A percentile compares a stretch with the other conserved stretches of the same genome.
Evolutionary conservation across 441 rosid species (phyloP).

Genomic region (Theobroma grandiflorum): DNA sequence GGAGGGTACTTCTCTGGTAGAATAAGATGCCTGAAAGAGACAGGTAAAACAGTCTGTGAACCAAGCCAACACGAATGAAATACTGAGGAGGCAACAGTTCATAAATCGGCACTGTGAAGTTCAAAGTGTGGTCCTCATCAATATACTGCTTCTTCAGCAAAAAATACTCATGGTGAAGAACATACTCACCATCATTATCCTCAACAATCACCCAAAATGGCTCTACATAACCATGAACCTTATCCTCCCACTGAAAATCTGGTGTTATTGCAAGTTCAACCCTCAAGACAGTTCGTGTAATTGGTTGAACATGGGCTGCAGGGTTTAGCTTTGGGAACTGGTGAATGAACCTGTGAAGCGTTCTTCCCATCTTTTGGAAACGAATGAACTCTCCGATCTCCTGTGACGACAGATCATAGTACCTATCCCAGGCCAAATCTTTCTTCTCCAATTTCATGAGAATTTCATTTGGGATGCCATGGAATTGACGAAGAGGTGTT

Average conservation of each 20-base stretch:
- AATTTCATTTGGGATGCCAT: slow-evolving; percentile 80
- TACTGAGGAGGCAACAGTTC: slow-evolving; percentile 97
- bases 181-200: slow-evolving; percentile 90
- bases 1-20: slow-evolving; percentile 98
- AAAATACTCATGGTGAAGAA: slow-evolving; percentile 95
- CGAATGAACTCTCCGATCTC: slow-evolving; percentile 95
- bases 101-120: slow-evolving; percentile 90
- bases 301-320: slow-evolving; percentile 88
- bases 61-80: slow-evolving; percentile 91
- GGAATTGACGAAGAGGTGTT: slow-evolving; percentile 90
- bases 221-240: slow-evolving; percentile 90
- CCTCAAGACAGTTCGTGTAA: slow-evolving; percentile 81
- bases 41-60: slow-evolving; percentile 85
- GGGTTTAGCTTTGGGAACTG: slow-evolving; percentile 88
- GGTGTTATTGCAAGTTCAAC: slow-evolving; percentile 92
- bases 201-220: slow-evolving; percentile 96
- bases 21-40: slow-evolving; percentile 93
- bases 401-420: slow-evolving; percentile 87
- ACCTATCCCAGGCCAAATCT: slow-evolving; percentile 95
- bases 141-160: slow-evolving; percentile 88
- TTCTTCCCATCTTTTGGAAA: slow-evolving; percentile 85
- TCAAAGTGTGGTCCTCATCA: slow-evolving; percentile 84
- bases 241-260: slow-evolving; percentile 96
- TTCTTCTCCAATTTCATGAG: slow-evolving; percentile 92
- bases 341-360: slow-evolving; percentile 87